phyloP scores from a whole-genome alignment of 345 rosid species.

The Luvunga scandens region DNA sequence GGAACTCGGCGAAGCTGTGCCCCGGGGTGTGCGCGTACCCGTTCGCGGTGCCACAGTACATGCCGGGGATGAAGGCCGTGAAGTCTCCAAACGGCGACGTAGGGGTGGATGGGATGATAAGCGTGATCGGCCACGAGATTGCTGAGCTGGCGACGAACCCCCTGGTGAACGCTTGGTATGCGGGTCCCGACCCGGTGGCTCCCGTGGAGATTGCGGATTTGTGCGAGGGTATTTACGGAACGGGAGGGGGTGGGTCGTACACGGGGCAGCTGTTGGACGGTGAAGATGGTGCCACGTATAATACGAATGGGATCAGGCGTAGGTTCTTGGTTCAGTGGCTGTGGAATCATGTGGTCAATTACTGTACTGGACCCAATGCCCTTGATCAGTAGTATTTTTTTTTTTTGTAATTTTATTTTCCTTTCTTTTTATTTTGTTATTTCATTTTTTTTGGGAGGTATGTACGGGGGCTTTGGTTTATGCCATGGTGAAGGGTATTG shows the following conservation, averaged over 20 bases:
- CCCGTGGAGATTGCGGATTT: conserved; percentile 96
- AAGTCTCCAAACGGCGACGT: conserved; percentile 83
- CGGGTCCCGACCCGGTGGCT: conserved; percentile 79
- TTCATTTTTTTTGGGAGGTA: background rate
- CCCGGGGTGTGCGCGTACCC: conserved; percentile 97
- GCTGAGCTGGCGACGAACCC: conserved; percentile 98
- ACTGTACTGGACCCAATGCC: conserved; percentile 94
- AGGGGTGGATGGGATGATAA: conserved; percentile 95
- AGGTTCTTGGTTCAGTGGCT: conserved; percentile 91
- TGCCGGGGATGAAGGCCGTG: conserved; percentile 64
- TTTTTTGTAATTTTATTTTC: background rate
- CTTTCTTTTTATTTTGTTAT: background rate
- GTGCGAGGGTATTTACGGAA: conserved; percentile 96
- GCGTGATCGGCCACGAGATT: conserved; percentile 90
- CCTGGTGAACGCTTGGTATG: conserved; percentile 94
- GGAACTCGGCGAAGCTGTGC: conserved; percentile 82
- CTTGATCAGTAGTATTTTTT: conserved; percentile 60
- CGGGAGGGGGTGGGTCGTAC: conserved; percentile 98
- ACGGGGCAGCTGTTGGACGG: conserved; percentile 81
- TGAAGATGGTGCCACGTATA: conserved; percentile 72
- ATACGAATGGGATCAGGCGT: conserved; percentile 83
- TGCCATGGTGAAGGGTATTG: background rate
- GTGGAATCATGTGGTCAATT: conserved; percentile 75
- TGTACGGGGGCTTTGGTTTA: conserved; percentile 1
- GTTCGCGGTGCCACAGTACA: conserved; percentile 65